Evolutionary conservation across 441 rosid species (phyloP), one percentile per base, ranked within the genome.

Genomic region (Rhodomyrtus psidioides): DNA sequence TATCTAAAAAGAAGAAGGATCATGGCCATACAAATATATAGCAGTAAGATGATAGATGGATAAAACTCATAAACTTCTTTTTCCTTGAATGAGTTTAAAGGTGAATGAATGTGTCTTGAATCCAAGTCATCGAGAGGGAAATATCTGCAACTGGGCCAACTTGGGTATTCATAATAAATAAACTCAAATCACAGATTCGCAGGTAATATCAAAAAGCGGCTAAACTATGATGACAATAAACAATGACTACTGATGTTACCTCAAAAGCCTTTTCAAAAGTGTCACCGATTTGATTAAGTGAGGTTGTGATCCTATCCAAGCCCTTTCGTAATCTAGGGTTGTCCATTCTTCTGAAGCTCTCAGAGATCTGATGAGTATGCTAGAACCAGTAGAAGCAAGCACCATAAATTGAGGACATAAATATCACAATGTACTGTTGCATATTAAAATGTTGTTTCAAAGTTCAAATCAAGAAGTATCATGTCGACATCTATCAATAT

Each of bases 211-310:
- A 82, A 54, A 28, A 55, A 54, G 46, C 4, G 0, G 70, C 84
- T 34, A 2, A 84, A 55, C 46, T 65, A 53, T 27, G n/a, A 44
- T 54, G 57, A 44, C 12, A 2, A 49, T 34, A 57, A 59, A 82
- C 27, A 30, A 54, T 84, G 51, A 82, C 53, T 39, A 5, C 81
- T 60, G 82, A 54, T 44, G 82, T 57, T 83, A 94, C 99, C 98
- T 95, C 98, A 85, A 92, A 92, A 86, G 96, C 98, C 90, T 92
- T 95, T 84, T 96, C 98, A 88, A 96, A 95, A 60, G 94, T 90
- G 88, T 95, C 98, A 42, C 95, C 99, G 65, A 94, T 92, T 60
- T 95, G 96, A 89, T 95, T 95, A 42, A 96, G 96, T 70, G 98
- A 94, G 86, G 95, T 83, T 79, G 96, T 88, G 84, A 96, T 86